These are phyloP conservation scores for Glutinoglossum americanum DNA, from an alignment of 495 filamentous ascomycete genomes.

Conservation along the genomic window DNA sequence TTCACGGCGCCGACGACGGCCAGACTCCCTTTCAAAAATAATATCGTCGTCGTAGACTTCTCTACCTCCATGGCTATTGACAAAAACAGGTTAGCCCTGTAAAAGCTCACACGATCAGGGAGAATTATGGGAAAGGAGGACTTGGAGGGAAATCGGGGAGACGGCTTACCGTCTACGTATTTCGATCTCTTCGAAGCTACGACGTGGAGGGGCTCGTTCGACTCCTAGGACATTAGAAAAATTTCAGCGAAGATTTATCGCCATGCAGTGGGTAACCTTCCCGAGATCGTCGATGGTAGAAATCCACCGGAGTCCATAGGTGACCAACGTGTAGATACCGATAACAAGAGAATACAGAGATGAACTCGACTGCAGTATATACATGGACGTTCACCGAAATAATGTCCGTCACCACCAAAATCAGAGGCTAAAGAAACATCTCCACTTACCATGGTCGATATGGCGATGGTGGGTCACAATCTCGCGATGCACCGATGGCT, in stretches of 20 bases:
- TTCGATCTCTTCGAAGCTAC: conserved; percentile 27
- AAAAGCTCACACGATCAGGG: not conserved
- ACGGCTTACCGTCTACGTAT: conserved; percentile 22
- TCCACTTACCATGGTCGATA: conserved; percentile 60
- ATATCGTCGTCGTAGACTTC: conserved; percentile 32
- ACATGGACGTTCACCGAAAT: no score
- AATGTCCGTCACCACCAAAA: not conserved
- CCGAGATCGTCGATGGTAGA: not conserved
- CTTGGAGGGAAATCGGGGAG: not conserved
- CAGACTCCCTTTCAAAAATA: conserved; percentile 32
- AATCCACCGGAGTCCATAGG: not conserved
- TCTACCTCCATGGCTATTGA: not conserved
- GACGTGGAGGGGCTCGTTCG: conserved; percentile 10
- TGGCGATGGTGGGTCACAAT: conserved; percentile 70
- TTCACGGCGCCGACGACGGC: conserved; percentile 14
- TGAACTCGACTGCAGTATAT: no score
- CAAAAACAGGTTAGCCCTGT: not conserved
- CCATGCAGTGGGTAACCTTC: not conserved
- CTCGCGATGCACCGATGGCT: conserved; percentile 54
- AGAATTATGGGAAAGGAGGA: not conserved
- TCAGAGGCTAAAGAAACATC: not conserved
- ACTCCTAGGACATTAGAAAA: not conserved
- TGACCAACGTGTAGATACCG: no score
- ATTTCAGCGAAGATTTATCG: not conserved
- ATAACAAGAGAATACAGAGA: no score